Conservation (phyloP, 768 basidiomycete genomes). For the Pholiota microspora region DNA sequence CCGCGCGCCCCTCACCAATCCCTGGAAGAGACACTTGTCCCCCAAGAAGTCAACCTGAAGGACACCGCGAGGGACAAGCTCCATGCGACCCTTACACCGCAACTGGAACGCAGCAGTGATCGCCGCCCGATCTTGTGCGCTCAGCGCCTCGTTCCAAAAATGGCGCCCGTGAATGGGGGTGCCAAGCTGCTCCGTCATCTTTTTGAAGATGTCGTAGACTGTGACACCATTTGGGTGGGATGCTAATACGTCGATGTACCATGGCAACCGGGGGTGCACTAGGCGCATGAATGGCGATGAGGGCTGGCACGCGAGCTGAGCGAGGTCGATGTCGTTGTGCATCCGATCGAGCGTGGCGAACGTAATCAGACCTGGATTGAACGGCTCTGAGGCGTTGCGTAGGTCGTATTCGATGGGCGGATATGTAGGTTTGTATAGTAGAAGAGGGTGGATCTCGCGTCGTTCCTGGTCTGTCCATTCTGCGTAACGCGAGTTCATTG, state of each 20-base stretch:
- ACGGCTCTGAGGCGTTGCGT: conserved; percentile 32
- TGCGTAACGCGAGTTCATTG: conserved; percentile 4
- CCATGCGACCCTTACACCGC: conserved; percentile 22
- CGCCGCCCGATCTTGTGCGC: conserved; percentile 38
- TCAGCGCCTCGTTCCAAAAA: conserved; percentile 58
- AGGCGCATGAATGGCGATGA: conserved; percentile 50
- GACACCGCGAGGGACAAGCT: conserved; percentile 35
- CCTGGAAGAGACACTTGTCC: conserved; percentile 48
- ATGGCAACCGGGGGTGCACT: conserved; percentile 56
- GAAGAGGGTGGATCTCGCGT: conserved; percentile 28
- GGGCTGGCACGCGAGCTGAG: conserved; percentile 52
- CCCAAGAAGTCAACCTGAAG: conserved; percentile 62
- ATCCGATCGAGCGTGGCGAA: conserved; percentile 45
- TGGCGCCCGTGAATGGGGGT: conserved; percentile 47
- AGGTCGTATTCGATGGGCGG: conserved; percentile 50
- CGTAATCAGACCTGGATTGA: conserved; percentile 27
- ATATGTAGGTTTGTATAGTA: conserved; percentile 24
- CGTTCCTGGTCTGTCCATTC: conserved; percentile 29
- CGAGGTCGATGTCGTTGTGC: conserved; percentile 48
- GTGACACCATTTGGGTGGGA: conserved; percentile 54
- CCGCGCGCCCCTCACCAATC: conserved; percentile 49
- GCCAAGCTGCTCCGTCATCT: conserved; percentile 42
- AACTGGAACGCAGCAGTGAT: conserved; percentile 44
- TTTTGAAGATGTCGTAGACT: conserved; percentile 50
- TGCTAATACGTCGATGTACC: conserved; percentile 61